Evolutionary conservation across 768 basidiomycete species (phyloP).

Genomic region (Pulveroboletus sp.): DNA sequence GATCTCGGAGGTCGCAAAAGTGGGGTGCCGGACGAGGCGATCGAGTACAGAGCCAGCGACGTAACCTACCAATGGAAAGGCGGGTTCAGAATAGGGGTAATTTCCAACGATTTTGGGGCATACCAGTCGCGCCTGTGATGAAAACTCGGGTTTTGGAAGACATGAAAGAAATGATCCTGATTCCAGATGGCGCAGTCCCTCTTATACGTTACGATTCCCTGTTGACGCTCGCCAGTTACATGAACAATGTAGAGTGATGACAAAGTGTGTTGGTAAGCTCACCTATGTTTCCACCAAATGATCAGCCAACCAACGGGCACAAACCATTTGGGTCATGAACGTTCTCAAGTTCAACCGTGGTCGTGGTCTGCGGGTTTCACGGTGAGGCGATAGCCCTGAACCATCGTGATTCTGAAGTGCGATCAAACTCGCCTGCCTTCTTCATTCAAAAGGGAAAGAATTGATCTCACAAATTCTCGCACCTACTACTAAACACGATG

Average conservation of each 20-base stretch:
- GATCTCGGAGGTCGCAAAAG: slow-evolving; percentile 20
- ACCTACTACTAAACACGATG: background rate
- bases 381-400: no score
- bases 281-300: background rate
- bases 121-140: slow-evolving; percentile 22
- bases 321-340: background rate
- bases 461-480: no score
- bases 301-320: background rate
- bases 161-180: slow-evolving; percentile 5
- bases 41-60: slow-evolving; percentile 32
- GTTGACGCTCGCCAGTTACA: no score
- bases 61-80: slow-evolving; percentile 26
- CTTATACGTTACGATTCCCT: no score
- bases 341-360: background rate
- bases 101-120: background rate
- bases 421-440: background rate
- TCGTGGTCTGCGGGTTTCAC: no score
- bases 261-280: slow-evolving; percentile 9
- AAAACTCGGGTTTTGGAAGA: slow-evolving; percentile 19
- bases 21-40: slow-evolving; percentile 28
- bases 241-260: slow-evolving; percentile 1
- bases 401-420: background rate
- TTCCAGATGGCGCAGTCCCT: background rate
- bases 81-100: background rate
- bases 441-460: background rate